Evolutionary conservation across 2,329 filamentous ascomycete genomes (phyloP), one percentile per base, ranked within the genome.

Genomic region (Chaetomium sp.): DNA sequence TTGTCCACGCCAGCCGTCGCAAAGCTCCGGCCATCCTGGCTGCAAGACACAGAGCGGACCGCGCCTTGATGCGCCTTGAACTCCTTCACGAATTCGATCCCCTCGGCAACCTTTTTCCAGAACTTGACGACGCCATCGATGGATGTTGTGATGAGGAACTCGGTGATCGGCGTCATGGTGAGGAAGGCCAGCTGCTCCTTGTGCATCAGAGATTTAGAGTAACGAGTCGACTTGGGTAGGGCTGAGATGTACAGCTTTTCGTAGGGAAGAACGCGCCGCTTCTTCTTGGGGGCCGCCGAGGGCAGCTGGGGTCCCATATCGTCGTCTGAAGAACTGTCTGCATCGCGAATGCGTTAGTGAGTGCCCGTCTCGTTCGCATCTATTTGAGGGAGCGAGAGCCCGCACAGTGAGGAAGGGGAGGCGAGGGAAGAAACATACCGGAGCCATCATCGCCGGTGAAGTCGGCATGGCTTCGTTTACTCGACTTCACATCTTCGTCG

Each of bases 201-300:
- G 84, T 99, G 95, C 96, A 99, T 99, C 73, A 99, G 83, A 54
- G 95, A 98, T 74, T 93, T 96, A 65, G 91, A 96, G 79, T 99
- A 99, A 54, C 92, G 90, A 45, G 83, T 74, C 23, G 92, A 91
- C 58, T 86, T 86, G 4, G 95, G 95, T 45, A 99, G 85, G 47
- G 95, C 94, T 65, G 92, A 91, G 68, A 98, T 82, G 78, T 97
- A 98, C 72, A 98, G 88, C 77, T 95, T 97, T 79, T 98, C 94
- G 80, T 97, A 94, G 1, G 92, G 92, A 2, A 99, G 87, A 72
- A 91, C 91, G 72, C 93, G 87, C 68, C 91, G 89, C 80, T 97
- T 97, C 84, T 96, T 96, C 82, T 94, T 94, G 62, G 88, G 90
- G 23, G 85, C 88, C 57, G 88, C 85, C 1, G 92, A 90, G 51